Base-by-base conservation (phyloP, 768 basidiomycete species). In the Russula sp. region DNA sequence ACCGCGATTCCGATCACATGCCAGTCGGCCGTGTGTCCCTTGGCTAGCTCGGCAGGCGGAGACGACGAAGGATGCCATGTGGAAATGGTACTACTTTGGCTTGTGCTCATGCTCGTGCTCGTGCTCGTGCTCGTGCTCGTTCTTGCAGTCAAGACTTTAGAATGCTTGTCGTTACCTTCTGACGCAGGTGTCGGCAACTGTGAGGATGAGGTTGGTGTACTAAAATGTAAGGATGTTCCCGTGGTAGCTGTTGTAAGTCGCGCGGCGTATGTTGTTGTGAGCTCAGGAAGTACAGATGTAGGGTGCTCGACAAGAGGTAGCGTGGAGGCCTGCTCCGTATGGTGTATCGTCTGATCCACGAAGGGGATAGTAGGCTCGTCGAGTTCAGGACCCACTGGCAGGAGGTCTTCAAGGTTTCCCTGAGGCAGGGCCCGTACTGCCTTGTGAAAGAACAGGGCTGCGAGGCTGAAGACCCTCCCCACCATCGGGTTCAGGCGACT, bases 1-100 rank as follows among this genome's bases (percentile, higher is more conserved):
- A 88, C 79, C 13, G 80, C 79, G 61, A 89, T 81, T 20, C 88
- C 88, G 57, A 89, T 79, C 50, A 86, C 79, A 73, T 87, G 86
- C 87, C 87, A 89, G 69, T 82, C 52, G n/a, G 27, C 20, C 35
- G 32, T 31, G 16, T 63, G 37, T 49, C 39, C 57, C 75, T 56
- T 55, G 20, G 45, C 6, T 18, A 7, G 58, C 55, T 45, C 47
- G 31, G 32, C 20, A 16, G 62, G 57, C 11, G 62, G n/a, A 13
- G 51, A 37, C 27, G 35, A 63, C 18, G 57, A 39, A 27, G 56
- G 52, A 27, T 42, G 34, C 14, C 31, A 20, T 20, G 62, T 3
- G 6, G 62, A 32, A 16, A 40, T 22, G 16, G 37, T 16, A 4
- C 32, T 49, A 42, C 34, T 54, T 32, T 55, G 58, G 49, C 48